These are phyloP conservation scores for Hepatocystis sp. DNA, from an alignment of 169 alveolate genomes.

Conservation along the genomic window DNA sequence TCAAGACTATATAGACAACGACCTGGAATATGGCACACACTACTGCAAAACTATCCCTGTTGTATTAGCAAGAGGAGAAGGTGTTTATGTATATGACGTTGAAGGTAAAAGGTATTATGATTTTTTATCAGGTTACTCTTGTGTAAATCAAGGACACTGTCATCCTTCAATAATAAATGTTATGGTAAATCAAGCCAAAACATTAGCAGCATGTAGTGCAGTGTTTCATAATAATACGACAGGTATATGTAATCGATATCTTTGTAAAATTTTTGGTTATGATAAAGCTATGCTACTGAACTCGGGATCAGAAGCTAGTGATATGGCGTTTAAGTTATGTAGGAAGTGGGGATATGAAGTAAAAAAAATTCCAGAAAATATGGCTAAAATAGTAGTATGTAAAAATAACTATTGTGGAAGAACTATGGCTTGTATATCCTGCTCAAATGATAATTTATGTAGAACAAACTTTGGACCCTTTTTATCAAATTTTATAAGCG, in stretches of 20 bases:
- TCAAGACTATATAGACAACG: background rate
- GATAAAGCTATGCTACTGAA: conserved; percentile 93
- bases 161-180: conserved; percentile 93
- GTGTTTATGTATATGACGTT: conserved; percentile 78
- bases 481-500: conserved; percentile 78
- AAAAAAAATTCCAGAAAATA: conserved; percentile 90
- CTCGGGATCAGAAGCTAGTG: conserved; percentile 95
- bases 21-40: conserved; percentile 84
- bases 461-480: conserved; percentile 90
- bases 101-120: conserved; percentile 93
- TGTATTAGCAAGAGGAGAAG: conserved; percentile 88
- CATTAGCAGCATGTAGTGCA: conserved; percentile 89
- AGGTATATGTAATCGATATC: conserved; percentile 87
- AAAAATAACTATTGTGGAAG: conserved; percentile 94
- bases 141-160: conserved; percentile 92
- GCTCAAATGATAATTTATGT: conserved; percentile 91
- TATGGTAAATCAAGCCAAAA: conserved; percentile 88
- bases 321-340: conserved; percentile 93
- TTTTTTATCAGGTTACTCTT: conserved; percentile 92
- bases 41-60: conserved; percentile 94
- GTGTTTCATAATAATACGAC: conserved; percentile 91
- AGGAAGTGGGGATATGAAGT: conserved; percentile 96
- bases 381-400: conserved; percentile 89
- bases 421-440: conserved; percentile 92
- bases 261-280: conserved; percentile 89